A percentile compares a stretch with the other conserved stretches of the same genome.
phyloP scores from a whole-genome alignment of 306 rosid genomes.

The Morella rubra region DNA sequence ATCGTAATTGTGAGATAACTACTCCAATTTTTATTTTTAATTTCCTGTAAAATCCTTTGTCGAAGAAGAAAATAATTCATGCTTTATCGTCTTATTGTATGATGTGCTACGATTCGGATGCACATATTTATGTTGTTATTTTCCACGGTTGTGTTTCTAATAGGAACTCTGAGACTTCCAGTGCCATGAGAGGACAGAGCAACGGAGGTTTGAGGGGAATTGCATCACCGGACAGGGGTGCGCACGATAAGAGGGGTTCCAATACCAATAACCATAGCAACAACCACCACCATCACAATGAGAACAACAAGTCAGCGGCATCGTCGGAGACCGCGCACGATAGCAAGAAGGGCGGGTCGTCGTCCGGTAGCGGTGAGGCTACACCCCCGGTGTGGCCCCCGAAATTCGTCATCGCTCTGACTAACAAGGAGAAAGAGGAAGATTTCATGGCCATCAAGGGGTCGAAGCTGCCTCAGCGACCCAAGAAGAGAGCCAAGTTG shows the following conservation, averaged over 20 bases:
- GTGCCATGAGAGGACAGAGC: conserved; percentile 80
- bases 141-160: conserved; percentile 4
- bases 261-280: conserved; percentile 24
- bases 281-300: conserved; percentile 30
- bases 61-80: not conserved
- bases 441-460: conserved; percentile 92
- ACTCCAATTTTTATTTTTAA: conserved; percentile 15
- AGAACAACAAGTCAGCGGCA: conserved; percentile 62
- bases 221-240: conserved; percentile 82
- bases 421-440: conserved; percentile 92
- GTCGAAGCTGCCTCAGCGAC: conserved; percentile 87
- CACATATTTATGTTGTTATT: no score
- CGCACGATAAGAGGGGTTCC: conserved; percentile 78
- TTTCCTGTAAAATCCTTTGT: conserved; percentile 10
- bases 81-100: conserved; percentile 5
- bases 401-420: conserved; percentile 82
- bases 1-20: conserved; percentile 38
- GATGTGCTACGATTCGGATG: not conserved
- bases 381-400: conserved; percentile 79
- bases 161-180: conserved; percentile 76
- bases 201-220: conserved; percentile 78
- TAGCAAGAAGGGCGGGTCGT: conserved; percentile 89
- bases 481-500: conserved; percentile 85
- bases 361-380: conserved; percentile 83
- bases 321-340: conserved; percentile 92